phyloP scores from a whole-genome alignment of 2,329 filamentous ascomycete species.

The Ophiostoma tasmaniense region DNA sequence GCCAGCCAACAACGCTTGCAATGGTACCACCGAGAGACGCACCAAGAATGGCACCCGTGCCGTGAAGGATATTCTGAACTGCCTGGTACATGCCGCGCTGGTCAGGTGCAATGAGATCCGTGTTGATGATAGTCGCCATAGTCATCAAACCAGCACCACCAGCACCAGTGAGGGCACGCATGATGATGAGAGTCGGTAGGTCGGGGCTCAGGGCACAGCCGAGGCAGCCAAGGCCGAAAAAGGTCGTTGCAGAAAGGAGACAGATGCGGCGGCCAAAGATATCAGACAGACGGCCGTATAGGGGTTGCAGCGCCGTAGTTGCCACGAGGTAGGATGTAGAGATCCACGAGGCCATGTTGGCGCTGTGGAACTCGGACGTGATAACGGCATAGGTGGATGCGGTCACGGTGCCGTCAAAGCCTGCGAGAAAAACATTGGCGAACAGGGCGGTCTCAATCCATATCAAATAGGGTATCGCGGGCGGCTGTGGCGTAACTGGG shows the following conservation, averaged over 20 bases:
- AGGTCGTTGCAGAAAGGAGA: constrained; percentile 49
- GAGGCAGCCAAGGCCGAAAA: constrained; percentile 31
- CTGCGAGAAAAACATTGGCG: constrained; percentile 55
- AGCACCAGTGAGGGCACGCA: constrained; percentile 43
- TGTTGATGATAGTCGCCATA: constrained; percentile 60
- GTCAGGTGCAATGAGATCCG: constrained; percentile 60
- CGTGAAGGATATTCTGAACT: constrained; percentile 62
- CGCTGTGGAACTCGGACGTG: constrained; percentile 37
- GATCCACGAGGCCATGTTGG: constrained; percentile 47
- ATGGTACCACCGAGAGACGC: constrained; percentile 62
- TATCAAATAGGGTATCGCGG: constrained; percentile 35
- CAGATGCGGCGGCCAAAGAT: constrained; percentile 62
- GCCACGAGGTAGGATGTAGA: constrained; percentile 61
- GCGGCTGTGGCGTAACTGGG: not conserved
- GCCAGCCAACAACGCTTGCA: constrained; percentile 57
- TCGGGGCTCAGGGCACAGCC: constrained; percentile 50
- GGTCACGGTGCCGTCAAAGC: constrained; percentile 66
- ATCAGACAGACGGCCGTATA: constrained; percentile 41
- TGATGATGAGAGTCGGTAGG: constrained; percentile 38
- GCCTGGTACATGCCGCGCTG: constrained; percentile 69
- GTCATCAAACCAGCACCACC: constrained; percentile 66
- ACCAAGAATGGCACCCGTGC: constrained; percentile 57
- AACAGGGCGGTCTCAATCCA: constrained; percentile 55
- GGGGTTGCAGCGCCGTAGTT: constrained; percentile 63
- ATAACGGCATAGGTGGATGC: constrained; percentile 63